phyloP scores from a whole-genome alignment of 2,329 filamentous ascomycete genomes.

The Cryphonectria naterciae region DNA sequence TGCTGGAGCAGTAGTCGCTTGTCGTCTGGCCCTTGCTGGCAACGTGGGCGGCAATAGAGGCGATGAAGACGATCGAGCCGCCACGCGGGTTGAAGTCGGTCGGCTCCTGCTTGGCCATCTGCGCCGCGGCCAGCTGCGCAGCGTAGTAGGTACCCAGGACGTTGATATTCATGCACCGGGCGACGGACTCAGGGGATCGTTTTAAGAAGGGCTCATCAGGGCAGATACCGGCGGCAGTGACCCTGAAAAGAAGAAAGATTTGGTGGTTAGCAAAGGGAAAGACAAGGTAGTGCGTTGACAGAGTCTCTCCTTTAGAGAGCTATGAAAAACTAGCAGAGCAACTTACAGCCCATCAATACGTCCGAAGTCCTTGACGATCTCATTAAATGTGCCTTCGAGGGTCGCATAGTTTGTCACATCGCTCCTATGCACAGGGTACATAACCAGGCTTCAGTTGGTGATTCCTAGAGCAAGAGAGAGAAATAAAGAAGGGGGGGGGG shows the following conservation, averaged over 20 bases:
- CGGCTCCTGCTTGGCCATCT: slow-evolving; percentile 40
- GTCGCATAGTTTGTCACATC: not conserved
- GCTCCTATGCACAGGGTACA: not conserved
- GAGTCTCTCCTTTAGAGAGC: too few relatives aligned
- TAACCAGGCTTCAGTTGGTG: too few relatives aligned
- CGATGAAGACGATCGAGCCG: slow-evolving; percentile 41
- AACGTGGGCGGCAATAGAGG: slow-evolving; percentile 39
- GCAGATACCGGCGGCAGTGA: not conserved
- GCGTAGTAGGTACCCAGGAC: slow-evolving; percentile 41
- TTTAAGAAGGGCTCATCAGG: not conserved
- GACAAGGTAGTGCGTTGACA: too few relatives aligned
- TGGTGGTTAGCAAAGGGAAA: too few relatives aligned
- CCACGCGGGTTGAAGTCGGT: slow-evolving; percentile 32
- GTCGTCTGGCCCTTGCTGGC: slow-evolving; percentile 38
- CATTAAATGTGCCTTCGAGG: not conserved
- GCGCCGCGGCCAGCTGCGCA: slow-evolving; percentile 40
- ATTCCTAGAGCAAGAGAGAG: too few relatives aligned
- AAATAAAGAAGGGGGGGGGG: too few relatives aligned
- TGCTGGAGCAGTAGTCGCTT: slow-evolving; percentile 49
- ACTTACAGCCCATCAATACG: not conserved
- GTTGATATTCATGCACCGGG: slow-evolving; percentile 36
- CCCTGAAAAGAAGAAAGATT: not conserved
- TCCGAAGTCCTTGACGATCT: not conserved
- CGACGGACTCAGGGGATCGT: slow-evolving; percentile 26
- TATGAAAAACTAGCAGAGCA: too few relatives aligned